Conservation (phyloP, 2,329 filamentous ascomycete genomes). For the Furcasterigmium furcatum region DNA sequence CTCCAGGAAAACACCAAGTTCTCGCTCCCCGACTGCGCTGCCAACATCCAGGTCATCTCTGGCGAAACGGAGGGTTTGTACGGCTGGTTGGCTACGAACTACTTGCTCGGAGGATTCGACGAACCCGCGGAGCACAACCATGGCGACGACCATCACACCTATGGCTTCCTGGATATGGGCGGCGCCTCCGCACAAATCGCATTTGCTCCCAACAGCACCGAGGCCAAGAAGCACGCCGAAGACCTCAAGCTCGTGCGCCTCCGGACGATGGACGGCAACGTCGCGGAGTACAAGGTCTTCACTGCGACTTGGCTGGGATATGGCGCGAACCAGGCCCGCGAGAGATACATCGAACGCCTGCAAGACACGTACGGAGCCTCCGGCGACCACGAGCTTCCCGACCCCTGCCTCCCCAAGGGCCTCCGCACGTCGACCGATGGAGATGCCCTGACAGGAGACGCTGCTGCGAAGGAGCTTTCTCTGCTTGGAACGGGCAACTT, state of each 20-base stretch:
- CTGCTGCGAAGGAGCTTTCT: constrained; percentile 36
- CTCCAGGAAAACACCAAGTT: constrained; percentile 75
- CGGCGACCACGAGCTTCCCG: constrained; percentile 67
- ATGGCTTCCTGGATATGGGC: constrained; percentile 98
- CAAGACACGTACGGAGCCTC: constrained; percentile 57
- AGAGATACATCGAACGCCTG: constrained; percentile 79
- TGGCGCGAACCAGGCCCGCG: constrained; percentile 89
- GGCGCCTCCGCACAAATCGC: constrained; percentile 97
- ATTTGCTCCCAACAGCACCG: constrained; percentile 90
- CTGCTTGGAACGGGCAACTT: constrained; percentile 85
- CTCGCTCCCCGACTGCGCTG: constrained; percentile 80
- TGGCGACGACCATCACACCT: constrained; percentile 87
- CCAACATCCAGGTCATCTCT: constrained; percentile 90
- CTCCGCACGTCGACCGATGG: constrained; percentile 74
- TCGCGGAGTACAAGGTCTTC: constrained; percentile 84
- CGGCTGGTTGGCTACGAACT: constrained; percentile 97
- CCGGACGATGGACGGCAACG: constrained; percentile 74
- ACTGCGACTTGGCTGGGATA: constrained; percentile 97
- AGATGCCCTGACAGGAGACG: constrained; percentile 38
- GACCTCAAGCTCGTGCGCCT: constrained; percentile 85
- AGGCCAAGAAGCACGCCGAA: constrained; percentile 83
- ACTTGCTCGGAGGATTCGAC: constrained; percentile 88
- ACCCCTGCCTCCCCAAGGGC: constrained; percentile 84
- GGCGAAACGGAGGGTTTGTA: constrained; percentile 96
- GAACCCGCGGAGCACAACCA: constrained; percentile 70